phyloP scores from a whole-genome alignment of 2,329 filamentous ascomycete species.

The Fusarium neocosmosporiellum region DNA sequence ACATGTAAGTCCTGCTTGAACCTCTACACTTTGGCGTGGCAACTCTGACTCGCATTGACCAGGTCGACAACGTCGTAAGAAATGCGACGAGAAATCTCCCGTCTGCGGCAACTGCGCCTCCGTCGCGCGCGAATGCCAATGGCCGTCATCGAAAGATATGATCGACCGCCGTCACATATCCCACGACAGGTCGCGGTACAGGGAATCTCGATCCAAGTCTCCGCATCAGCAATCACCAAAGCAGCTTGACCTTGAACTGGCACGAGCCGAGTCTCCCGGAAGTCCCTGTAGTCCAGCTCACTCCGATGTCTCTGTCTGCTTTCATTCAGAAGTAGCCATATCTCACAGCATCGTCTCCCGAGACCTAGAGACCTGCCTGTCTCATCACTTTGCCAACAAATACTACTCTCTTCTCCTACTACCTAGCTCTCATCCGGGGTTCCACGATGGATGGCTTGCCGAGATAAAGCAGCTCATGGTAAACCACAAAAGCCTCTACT shows the following conservation, averaged over 20 bases:
- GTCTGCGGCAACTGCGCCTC: slow-evolving; percentile 17
- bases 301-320: background rate
- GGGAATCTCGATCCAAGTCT: background rate
- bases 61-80: slow-evolving; percentile 34
- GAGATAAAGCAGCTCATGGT: slow-evolving; percentile 45
- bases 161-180: slow-evolving; percentile 28
- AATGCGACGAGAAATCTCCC: slow-evolving; percentile 28
- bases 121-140: slow-evolving; percentile 15
- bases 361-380: slow-evolving; percentile 25
- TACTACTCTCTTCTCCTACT: slow-evolving; percentile 40
- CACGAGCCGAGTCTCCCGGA: background rate
- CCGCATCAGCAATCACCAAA: background rate
- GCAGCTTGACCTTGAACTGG: background rate
- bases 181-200: slow-evolving; percentile 16
- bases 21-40: no score
- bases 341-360: slow-evolving; percentile 16
- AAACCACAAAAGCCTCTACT: slow-evolving; percentile 42
- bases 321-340: slow-evolving; percentile 8
- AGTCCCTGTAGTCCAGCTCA: background rate
- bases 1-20: slow-evolving; percentile 8
- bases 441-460: slow-evolving; percentile 44
- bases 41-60: background rate
- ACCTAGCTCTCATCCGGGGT: slow-evolving; percentile 45
- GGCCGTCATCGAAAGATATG: slow-evolving; percentile 24
- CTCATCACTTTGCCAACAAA: slow-evolving; percentile 34